Conservation (phyloP, 306 rosid genomes). For the Herpetospermum pedunculosum region DNA sequence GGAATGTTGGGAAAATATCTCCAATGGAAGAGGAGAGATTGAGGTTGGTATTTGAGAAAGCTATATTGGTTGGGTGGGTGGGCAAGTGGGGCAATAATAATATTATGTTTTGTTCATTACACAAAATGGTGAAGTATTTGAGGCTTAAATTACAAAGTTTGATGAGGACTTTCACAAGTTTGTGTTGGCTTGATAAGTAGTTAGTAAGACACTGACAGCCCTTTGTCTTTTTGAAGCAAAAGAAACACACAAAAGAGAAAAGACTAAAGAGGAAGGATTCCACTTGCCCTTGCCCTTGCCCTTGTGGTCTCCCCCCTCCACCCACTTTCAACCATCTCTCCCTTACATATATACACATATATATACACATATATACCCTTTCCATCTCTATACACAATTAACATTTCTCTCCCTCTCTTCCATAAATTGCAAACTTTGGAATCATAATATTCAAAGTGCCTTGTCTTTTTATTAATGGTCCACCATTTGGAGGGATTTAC, state of each 20-base stretch:
- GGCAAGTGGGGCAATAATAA: neutral
- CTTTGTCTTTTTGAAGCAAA: neutral
- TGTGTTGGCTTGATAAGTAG: neutral
- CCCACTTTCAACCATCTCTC: neutral
- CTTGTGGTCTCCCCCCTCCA: constrained; percentile 4
- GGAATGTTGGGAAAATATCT: neutral
- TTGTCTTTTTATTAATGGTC: neutral
- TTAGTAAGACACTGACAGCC: neutral
- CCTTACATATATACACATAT: neutral
- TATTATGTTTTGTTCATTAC: neutral
- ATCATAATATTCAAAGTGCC: neutral
- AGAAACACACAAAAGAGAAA: constrained; percentile 8
- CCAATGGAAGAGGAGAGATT: neutral
- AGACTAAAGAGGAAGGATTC: constrained; percentile 16
- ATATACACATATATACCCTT: neutral
- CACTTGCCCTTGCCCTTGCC: neutral
- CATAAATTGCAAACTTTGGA: neutral
- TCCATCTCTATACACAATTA: neutral
- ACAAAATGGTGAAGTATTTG: neutral
- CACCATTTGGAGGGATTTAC: neutral
- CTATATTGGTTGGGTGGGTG: neutral
- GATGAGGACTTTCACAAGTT: neutral
- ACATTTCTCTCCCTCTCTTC: neutral
- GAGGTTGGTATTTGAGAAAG: neutral
- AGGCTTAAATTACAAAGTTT: neutral